Evolutionary conservation across 257 asterid genomes (phyloP).

Genomic region (Schizonepeta tenuifolia): DNA sequence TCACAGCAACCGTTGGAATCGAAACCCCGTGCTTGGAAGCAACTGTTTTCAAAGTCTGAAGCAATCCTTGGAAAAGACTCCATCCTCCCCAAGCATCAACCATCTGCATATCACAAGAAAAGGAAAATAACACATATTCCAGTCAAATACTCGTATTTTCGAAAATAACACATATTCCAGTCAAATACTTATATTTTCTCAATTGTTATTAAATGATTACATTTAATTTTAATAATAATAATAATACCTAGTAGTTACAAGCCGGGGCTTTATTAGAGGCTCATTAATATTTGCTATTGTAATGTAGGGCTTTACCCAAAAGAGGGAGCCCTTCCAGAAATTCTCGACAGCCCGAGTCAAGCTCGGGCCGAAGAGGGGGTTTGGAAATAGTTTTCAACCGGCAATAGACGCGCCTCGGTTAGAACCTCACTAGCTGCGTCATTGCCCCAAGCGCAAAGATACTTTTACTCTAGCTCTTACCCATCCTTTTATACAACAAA

Average conservation of each 20-base stretch:
- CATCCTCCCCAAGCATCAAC: conserved; percentile 99
- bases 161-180: too few relatives aligned
- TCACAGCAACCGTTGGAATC: conserved; percentile 86
- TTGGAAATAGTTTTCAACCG: conserved; percentile 23
- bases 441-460: conserved; percentile 22
- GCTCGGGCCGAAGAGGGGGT: conserved; percentile 16
- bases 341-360: conserved; percentile 17
- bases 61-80: conserved; percentile 84
- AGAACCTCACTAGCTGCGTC: conserved; percentile 19
- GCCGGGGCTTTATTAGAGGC: neutral
- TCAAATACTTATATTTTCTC: too few relatives aligned
- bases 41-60: conserved; percentile 65
- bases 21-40: conserved; percentile 81
- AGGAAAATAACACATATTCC: too few relatives aligned
- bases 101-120: conserved; percentile 89
- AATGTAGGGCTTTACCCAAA: conserved; percentile 6
- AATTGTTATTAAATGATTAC: neutral
- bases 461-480: neutral
- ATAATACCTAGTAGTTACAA: too few relatives aligned
- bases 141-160: too few relatives aligned
- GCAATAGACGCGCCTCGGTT: conserved; percentile 22
- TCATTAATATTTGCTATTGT: neutral
- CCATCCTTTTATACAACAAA: neutral
- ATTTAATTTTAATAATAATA: too few relatives aligned
- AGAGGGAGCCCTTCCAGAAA: conserved; percentile 26